Conservation (phyloP, 2,329 filamentous ascomycete species). For the Neurospora sp. region DNA sequence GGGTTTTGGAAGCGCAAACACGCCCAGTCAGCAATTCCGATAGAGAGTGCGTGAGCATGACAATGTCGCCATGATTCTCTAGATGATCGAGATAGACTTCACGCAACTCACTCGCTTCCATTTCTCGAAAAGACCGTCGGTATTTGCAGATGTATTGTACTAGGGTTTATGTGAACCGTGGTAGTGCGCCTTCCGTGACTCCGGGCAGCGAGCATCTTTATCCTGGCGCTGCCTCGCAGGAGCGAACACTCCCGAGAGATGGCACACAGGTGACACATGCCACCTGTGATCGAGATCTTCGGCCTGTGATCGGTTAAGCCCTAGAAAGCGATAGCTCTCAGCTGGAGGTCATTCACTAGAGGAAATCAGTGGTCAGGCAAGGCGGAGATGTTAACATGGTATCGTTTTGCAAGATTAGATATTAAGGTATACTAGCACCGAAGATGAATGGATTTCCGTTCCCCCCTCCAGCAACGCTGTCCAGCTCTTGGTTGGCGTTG, state of each 20-base stretch:
- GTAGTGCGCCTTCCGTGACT: not conserved
- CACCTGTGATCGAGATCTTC: not conserved
- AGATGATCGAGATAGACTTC: not conserved
- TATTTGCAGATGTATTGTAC: not conserved
- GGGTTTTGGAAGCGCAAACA: not conserved
- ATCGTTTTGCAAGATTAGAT: not conserved
- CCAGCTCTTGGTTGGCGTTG: conserved; percentile 32
- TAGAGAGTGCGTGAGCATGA: not conserved
- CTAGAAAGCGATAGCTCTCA: not conserved
- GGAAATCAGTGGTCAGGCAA: not conserved
- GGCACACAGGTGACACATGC: not conserved
- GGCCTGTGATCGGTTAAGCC: not conserved
- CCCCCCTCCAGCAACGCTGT: conserved; percentile 18
- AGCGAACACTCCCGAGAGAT: not conserved
- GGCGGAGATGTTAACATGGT: not conserved
- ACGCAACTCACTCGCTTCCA: not conserved
- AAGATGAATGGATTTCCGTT: not conserved
- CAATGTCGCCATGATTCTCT: not conserved
- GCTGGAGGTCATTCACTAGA: not conserved
- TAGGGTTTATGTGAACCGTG: not conserved
- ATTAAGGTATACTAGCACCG: not conserved
- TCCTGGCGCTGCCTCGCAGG: not conserved
- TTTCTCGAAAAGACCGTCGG: not conserved
- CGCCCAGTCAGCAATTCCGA: not conserved
- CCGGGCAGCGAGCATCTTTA: not conserved